phyloP scores from a whole-genome alignment of 495 filamentous ascomycete genomes.

The Cudoniella acicularis region DNA sequence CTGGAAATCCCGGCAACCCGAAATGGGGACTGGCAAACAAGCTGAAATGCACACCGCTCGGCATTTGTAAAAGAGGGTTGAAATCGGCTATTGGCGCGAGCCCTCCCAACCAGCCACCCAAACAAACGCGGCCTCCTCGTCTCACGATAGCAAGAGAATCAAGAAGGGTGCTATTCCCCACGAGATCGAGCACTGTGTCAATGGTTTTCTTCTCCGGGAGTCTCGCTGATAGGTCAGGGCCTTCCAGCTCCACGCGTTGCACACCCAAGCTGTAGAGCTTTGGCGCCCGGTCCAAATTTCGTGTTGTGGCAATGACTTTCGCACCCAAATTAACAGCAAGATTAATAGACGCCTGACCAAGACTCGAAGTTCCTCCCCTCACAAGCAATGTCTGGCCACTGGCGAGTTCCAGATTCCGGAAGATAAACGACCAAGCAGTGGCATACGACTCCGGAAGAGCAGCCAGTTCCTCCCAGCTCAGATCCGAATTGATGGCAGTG shows the following conservation, averaged over 20 bases:
- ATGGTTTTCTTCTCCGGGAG: constrained; percentile 22
- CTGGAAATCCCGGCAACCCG: constrained; percentile 37
- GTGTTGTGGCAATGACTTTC: constrained; percentile 37
- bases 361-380: constrained; percentile 39
- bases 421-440: constrained; percentile 42
- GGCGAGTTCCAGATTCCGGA: constrained; percentile 33
- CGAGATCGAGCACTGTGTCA: constrained; percentile 38
- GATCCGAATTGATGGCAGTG: constrained; percentile 27
- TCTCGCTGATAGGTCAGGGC: not conserved
- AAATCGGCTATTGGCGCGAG: constrained; percentile 42
- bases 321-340: constrained; percentile 38
- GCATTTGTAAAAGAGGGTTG: constrained; percentile 45
- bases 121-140: constrained; percentile 36
- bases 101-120: constrained; percentile 44
- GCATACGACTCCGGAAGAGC: constrained; percentile 40
- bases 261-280: constrained; percentile 30
- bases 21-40: constrained; percentile 42
- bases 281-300: constrained; percentile 27
- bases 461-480: constrained; percentile 39
- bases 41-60: constrained; percentile 46
- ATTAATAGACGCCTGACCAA: constrained; percentile 43
- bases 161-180: constrained; percentile 40
- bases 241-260: constrained; percentile 28
- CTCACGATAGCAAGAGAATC: constrained; percentile 36
- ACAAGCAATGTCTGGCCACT: constrained; percentile 35